A percentile compares a stretch with the other conserved stretches of the same genome.
Evolutionary conservation across 495 filamentous ascomycete genomes (phyloP).

Genomic region (Aspergillus taichungensis): DNA sequence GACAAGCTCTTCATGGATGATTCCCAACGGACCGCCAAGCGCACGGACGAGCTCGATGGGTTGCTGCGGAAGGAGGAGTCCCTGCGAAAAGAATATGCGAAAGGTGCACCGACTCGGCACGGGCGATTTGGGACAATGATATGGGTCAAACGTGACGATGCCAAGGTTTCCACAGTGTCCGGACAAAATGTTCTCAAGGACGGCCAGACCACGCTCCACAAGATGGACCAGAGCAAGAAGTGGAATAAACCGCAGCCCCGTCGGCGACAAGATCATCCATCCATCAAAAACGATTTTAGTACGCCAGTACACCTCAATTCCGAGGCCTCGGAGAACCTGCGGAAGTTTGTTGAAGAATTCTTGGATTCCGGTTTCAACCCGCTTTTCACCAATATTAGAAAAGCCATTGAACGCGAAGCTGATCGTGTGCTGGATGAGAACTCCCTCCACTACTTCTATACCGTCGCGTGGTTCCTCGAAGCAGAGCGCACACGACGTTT

Average conservation of each 20-base stretch:
- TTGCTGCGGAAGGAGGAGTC: constrained; percentile 72
- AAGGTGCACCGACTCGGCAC: constrained; percentile 77
- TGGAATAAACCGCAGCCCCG: constrained; percentile 70
- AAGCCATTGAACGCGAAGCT: constrained; percentile 83
- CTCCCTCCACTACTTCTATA: constrained; percentile 78
- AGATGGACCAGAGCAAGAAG: constrained; percentile 88
- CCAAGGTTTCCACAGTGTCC: constrained; percentile 72
- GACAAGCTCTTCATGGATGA: constrained; percentile 82
- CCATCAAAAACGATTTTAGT: constrained; percentile 63
- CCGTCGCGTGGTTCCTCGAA: constrained; percentile 88
- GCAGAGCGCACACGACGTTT: constrained; percentile 73
- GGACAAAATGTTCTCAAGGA: constrained; percentile 78
- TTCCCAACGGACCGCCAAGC: constrained; percentile 51
- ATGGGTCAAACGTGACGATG: constrained; percentile 84
- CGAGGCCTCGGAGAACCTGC: constrained; percentile 60
- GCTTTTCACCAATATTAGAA: constrained; percentile 75
- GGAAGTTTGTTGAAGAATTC: constrained; percentile 84
- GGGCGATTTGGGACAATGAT: constrained; percentile 96
- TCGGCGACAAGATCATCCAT: constrained; percentile 54
- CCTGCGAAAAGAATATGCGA: constrained; percentile 68
- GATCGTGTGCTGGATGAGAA: constrained; percentile 71
- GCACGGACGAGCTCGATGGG: constrained; percentile 61
- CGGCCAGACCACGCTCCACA: constrained; percentile 58
- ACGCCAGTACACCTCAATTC: constrained; percentile 57
- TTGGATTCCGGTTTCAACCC: constrained; percentile 95